Percentiles rank a stretch among this genome's conserved stretches.
These are phyloP conservation scores for Gloeophyllum trabeum DNA, from an alignment of 768 basidiomycete genomes.

Conservation along the genomic window DNA sequence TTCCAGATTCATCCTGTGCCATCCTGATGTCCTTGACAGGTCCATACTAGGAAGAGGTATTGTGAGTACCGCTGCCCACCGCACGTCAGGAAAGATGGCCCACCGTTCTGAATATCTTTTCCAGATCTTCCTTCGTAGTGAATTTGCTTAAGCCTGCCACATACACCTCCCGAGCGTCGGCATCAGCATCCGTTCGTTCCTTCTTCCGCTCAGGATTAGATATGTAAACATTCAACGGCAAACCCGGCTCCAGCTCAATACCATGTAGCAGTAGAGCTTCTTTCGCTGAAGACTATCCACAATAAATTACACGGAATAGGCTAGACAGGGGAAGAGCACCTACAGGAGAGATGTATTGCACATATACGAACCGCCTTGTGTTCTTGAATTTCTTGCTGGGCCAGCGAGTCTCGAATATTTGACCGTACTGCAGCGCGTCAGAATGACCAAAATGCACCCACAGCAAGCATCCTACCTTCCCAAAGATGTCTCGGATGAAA, in stretches of 20 bases:
- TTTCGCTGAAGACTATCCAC: conserved; percentile 36
- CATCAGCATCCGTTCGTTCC: conserved; percentile 80
- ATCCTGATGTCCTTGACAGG: conserved; percentile 73
- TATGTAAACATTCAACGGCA: conserved; percentile 64
- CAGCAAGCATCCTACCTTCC: conserved; percentile 37
- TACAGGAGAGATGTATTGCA: conserved; percentile 83
- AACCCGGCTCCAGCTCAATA: conserved; percentile 58
- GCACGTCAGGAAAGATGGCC: conserved; percentile 11
- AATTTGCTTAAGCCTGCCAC: conserved; percentile 79
- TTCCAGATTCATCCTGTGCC: conserved; percentile 56
- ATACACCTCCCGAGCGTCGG: conserved; percentile 77
- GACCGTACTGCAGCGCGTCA: conserved; percentile 55
- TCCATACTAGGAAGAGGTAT: conserved; percentile 51
- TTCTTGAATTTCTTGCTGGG: conserved; percentile 95
- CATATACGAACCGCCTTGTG: conserved; percentile 86
- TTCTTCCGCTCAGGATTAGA: conserved; percentile 89
- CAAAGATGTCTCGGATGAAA: conserved; percentile 66
- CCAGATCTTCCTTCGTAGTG: conserved; percentile 66
- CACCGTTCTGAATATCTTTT: conserved; percentile 70
- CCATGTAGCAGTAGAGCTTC: conserved; percentile 74
- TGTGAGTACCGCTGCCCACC: neutral
- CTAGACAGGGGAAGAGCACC: conserved; percentile 15
- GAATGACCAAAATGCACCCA: neutral
- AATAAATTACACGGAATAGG: conserved; percentile 1
- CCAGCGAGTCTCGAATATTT: conserved; percentile 92